Evolutionary conservation across 352 stramenopile species (phyloP), one percentile per base, ranked within the genome.

Genomic region (Globisporangium polare): DNA sequence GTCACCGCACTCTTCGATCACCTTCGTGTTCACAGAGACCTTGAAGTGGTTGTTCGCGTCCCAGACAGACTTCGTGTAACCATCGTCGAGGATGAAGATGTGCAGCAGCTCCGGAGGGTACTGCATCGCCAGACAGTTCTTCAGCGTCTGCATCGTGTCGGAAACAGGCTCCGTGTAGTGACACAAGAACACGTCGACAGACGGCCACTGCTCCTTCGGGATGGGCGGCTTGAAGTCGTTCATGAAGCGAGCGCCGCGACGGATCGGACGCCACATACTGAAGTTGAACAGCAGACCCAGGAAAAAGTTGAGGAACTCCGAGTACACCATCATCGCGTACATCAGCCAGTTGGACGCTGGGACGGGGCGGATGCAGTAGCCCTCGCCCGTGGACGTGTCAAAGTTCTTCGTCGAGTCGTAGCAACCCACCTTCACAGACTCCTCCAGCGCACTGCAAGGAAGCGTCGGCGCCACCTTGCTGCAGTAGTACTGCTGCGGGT

Each of bases 31-130:
- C 26, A 97, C 84, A 22, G 86, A 86, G 15, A 95, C 85, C 75
- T 96, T 94, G 71, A 93, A 91, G 68, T 94, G 83, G 73, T 94
- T 95, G 74, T 94, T 95, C 20, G 85, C 85, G 41, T 94, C 87
- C 86, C 87, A 95, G 1, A 93, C 81, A 24, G 86, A 94, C 73
- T 93, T 92, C 60, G 82, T 93, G 76, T 96, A 95, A 67, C 88
- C 88, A 77, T 96, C 88, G 75, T 96, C 88, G 12, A 90, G 77
- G 54, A 96, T 86, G 58, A 81, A 95, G 53, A 95, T 90, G 71
- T 94, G 85, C 15, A 95, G 49, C 13, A 96, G 68, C 66, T 96
- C 82, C 0, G 84, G 86, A 22, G 88, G 88, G 73, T 96, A 96
- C 65, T 96, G 82, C 67, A 96, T 81, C 15, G 82, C 75, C 5